Conservation (phyloP, 805 yeast genomes). For the Limtongia smithiae region DNA sequence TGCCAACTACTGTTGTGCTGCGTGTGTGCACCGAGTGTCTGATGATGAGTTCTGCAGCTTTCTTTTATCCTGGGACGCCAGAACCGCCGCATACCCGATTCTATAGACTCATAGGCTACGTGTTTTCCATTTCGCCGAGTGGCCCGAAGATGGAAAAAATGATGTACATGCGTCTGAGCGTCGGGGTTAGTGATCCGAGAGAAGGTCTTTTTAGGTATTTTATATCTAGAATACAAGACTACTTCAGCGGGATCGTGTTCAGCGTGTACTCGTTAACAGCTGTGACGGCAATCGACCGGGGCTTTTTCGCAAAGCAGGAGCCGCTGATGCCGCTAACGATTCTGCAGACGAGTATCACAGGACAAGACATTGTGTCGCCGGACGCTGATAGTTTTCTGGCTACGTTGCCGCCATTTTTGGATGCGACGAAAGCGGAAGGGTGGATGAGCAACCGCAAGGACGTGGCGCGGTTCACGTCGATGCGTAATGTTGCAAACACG, state of each 20-base stretch:
- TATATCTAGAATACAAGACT: too few relatives aligned
- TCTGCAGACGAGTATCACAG: conserved; percentile 6
- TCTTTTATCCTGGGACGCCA: conserved; percentile 14
- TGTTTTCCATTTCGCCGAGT: not conserved
- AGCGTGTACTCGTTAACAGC: not conserved
- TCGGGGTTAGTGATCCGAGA: too few relatives aligned
- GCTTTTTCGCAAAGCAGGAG: too few relatives aligned
- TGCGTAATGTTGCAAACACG: not conserved
- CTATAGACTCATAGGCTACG: conserved; percentile 7
- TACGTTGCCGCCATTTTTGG: not conserved
- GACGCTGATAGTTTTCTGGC: not conserved
- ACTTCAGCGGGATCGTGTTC: not conserved
- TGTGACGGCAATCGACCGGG: not conserved
- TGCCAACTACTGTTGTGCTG: not conserved
- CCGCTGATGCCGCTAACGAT: conserved; percentile 6
- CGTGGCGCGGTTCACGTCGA: conserved; percentile 1
- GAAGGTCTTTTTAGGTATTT: too few relatives aligned
- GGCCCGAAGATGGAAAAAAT: not conserved
- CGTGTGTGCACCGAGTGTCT: not conserved
- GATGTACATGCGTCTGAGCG: conserved; percentile 2
- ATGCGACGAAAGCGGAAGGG: not conserved
- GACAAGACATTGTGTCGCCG: not conserved
- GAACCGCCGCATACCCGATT: conserved; percentile 8
- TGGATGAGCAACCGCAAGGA: not conserved
- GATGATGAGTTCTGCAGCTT: conserved; percentile 2